Evolutionary conservation across 192 early-diverging fungal species (phyloP).

Genomic region (Gryganskiella cystojenkinii): DNA sequence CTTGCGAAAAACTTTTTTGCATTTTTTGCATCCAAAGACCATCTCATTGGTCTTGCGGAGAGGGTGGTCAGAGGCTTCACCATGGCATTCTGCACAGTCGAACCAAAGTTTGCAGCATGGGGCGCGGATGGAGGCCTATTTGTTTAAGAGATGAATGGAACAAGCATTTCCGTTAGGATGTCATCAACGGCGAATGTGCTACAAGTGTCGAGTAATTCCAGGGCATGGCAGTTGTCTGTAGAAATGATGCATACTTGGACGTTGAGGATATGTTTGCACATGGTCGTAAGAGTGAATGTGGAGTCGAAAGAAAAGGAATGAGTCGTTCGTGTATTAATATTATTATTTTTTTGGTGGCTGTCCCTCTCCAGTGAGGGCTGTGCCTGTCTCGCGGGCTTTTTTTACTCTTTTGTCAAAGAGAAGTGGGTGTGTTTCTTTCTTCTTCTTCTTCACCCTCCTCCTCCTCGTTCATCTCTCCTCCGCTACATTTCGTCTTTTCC

Average conservation of each 20-base stretch:
- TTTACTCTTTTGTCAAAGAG: not conserved
- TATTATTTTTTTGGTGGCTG: not conserved
- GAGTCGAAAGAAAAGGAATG: not conserved
- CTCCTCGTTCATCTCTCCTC: not conserved
- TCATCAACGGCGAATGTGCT: no score
- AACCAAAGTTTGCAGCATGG: slow-evolving; percentile 97
- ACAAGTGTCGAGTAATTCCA: no score
- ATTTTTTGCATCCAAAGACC: slow-evolving; percentile 98
- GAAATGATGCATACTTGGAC: slow-evolving; percentile 89
- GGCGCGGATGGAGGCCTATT: slow-evolving; percentile 87
- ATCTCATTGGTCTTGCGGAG: slow-evolving; percentile 89
- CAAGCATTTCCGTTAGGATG: no score
- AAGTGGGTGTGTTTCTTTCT: not conserved
- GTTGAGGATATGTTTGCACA: slow-evolving; percentile 99
- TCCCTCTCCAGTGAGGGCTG: not conserved
- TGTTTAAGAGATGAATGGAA: slow-evolving; percentile 1
- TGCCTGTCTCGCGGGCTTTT: no score
- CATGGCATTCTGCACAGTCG: slow-evolving; percentile 97
- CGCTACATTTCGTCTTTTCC: not conserved
- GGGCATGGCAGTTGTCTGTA: no score
- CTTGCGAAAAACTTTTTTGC: slow-evolving; percentile 98
- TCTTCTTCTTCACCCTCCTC: not conserved
- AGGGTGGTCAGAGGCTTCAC: slow-evolving; percentile 78
- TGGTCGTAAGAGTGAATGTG: slow-evolving; percentile 36
- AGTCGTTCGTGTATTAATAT: no score